phyloP scores from a whole-genome alignment of 352 stramenopile species.

The Globisporangium nodosum region DNA sequence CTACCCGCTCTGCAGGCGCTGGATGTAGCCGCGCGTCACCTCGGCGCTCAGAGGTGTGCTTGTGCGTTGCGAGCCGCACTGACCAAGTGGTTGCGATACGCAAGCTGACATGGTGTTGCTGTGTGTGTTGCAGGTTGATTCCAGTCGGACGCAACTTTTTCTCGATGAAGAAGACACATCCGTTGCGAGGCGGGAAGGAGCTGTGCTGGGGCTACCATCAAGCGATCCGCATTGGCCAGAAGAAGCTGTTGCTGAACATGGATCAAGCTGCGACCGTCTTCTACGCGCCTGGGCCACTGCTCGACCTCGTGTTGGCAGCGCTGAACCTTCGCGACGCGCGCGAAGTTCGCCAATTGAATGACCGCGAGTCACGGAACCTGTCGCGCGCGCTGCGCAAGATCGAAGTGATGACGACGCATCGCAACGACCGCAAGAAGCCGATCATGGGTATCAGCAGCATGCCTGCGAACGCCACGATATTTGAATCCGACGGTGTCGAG shows the following conservation, averaged over 20 bases:
- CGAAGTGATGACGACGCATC: conserved; percentile 45
- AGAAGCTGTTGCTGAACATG: conserved; percentile 64
- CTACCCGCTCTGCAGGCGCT: conserved; percentile 62
- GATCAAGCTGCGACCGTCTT: conserved; percentile 69
- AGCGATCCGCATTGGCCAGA: conserved; percentile 43
- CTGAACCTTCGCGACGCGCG: conserved; percentile 28
- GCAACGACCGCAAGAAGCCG: conserved; percentile 44
- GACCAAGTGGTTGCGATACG: neutral
- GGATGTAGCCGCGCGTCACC: conserved; percentile 59
- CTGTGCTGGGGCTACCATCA: conserved; percentile 75
- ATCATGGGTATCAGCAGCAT: conserved; percentile 47
- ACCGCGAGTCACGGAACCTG: conserved; percentile 29
- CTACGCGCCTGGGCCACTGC: conserved; percentile 43
- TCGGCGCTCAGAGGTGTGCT: conserved; percentile 28
- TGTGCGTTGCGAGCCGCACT: neutral
- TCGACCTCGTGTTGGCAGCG: conserved; percentile 38
- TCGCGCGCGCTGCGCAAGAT: conserved; percentile 47
- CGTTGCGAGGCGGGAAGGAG: conserved; percentile 56
- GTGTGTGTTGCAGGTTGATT: conserved; percentile 28
- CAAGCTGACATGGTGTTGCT: neutral
- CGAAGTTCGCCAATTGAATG: conserved; percentile 27
- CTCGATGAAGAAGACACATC: conserved; percentile 52
- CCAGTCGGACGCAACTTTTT: conserved; percentile 68
- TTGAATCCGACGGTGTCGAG: conserved; percentile 40
- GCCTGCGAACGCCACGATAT: conserved; percentile 33